Percentiles rank a stretch among this genome's conserved stretches.
Conservation (phyloP, 2,329 filamentous ascomycete genomes). For the Chaetomium olivaceum region DNA sequence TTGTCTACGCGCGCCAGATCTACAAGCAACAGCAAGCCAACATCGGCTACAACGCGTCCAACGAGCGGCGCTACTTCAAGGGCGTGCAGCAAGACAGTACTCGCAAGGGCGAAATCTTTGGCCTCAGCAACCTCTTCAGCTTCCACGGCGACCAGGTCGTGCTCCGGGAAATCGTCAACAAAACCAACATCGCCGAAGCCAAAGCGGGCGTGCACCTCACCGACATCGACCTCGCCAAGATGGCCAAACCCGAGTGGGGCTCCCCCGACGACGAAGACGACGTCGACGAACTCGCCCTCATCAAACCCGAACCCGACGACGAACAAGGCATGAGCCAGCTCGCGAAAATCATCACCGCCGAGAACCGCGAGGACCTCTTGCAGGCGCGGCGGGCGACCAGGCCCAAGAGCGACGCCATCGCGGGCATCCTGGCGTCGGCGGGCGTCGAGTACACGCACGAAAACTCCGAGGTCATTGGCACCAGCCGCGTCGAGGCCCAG, state of each 20-base stretch:
- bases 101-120: constrained; percentile 92
- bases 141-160: constrained; percentile 79
- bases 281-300: constrained; percentile 38
- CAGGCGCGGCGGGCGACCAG: constrained; percentile 39
- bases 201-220: constrained; percentile 78
- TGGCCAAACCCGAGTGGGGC: constrained; percentile 49
- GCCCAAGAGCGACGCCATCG: constrained; percentile 69
- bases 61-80: constrained; percentile 91
- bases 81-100: constrained; percentile 83
- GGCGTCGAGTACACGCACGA: constrained; percentile 96
- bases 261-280: constrained; percentile 37
- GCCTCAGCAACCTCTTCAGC: constrained; percentile 80
- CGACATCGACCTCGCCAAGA: constrained; percentile 71
- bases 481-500: constrained; percentile 85
- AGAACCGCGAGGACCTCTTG: constrained; percentile 45
- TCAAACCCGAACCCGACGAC: constrained; percentile 56
- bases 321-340: constrained; percentile 70
- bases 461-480: constrained; percentile 91
- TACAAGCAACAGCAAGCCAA: constrained; percentile 99
- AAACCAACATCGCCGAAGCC: constrained; percentile 94
- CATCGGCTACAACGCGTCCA: constrained; percentile 91
- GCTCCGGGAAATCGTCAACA: constrained; percentile 94
- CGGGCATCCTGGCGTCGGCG: constrained; percentile 82
- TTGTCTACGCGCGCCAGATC: constrained; percentile 93
- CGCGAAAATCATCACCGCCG: constrained; percentile 56